A percentile compares a stretch with the other conserved stretches of the same genome.
Conservation (phyloP, 306 rosid genomes). For the Sesbania bispinosa region DNA sequence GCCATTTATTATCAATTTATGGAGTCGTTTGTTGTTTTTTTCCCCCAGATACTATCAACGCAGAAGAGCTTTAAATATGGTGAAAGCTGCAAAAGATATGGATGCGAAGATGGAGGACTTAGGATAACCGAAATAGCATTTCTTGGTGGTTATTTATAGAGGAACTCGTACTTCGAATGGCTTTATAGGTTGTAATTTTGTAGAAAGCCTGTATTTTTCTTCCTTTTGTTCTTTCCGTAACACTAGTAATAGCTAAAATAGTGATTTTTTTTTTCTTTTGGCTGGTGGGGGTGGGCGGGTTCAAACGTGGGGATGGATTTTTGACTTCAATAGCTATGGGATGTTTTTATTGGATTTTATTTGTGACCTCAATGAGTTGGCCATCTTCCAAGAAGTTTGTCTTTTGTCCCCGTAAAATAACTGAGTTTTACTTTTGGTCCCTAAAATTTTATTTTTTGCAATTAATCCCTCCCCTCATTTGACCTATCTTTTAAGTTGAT, state of each 20-base stretch:
- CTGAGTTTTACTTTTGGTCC: no score
- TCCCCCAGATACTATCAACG: no score
- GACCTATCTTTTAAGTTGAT: no score
- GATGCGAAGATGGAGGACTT: no score
- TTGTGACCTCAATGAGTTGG: neutral
- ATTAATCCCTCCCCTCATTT: no score
- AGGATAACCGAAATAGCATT: neutral
- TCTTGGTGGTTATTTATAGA: neutral
- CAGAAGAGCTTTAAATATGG: neutral
- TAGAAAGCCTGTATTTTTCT: neutral
- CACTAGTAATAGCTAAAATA: neutral
- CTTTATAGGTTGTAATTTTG: constrained; percentile 16
- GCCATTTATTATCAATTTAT: neutral
- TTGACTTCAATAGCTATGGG: no score
- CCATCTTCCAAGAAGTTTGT: constrained; percentile 11
- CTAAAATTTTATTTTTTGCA: no score
- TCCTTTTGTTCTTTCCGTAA: neutral
- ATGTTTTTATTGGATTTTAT: neutral
- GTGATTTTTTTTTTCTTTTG: no score
- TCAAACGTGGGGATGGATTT: no score
- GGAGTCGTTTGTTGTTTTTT: neutral
- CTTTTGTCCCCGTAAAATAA: no score
- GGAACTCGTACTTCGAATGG: neutral
- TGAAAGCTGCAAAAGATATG: no score
- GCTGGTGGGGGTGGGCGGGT: no score